phyloP scores from a whole-genome alignment of 352 stramenopile species.

The Pythium folliculosum region DNA sequence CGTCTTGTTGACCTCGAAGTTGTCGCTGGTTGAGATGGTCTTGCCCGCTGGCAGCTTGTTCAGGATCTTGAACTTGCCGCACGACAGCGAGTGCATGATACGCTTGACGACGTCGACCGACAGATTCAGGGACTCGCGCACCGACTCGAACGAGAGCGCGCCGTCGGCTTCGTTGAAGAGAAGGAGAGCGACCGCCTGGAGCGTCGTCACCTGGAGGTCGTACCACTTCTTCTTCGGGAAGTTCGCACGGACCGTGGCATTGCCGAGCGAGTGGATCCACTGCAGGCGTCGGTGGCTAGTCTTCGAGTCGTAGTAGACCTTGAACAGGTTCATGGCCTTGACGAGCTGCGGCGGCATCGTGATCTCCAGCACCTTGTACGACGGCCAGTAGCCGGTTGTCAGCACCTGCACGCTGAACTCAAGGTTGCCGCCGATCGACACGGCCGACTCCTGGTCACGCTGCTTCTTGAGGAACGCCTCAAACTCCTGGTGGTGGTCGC shows the following conservation, averaged over 20 bases:
- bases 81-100: conserved; percentile 98
- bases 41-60: conserved; percentile 93
- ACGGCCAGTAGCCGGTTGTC: conserved; percentile 99
- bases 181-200: conserved; percentile 96
- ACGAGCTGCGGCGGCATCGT: conserved; percentile 93
- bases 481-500: conserved; percentile 97
- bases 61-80: conserved; percentile 98
- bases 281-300: conserved; percentile 94
- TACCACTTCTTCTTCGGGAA: conserved; percentile 93
- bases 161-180: conserved; percentile 92
- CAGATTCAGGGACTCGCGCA: conserved; percentile 94
- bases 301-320: conserved; percentile 93
- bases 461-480: conserved; percentile 91
- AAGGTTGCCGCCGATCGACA: conserved; percentile 50
- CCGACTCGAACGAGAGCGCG: conserved; percentile 87
- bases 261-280: conserved; percentile 97
- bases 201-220: conserved; percentile 97
- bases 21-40: conserved; percentile 94
- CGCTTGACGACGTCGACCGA: conserved; percentile 96
- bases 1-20: conserved; percentile 93
- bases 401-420: conserved; percentile 98
- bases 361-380: conserved; percentile 97
- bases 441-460: conserved; percentile 60
- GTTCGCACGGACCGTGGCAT: conserved; percentile 89
- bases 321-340: conserved; percentile 97